A percentile compares a stretch with the other conserved stretches of the same genome.
phyloP scores from a whole-genome alignment of 768 basidiomycete species.

The Chalciporus pseudorubinellus region DNA sequence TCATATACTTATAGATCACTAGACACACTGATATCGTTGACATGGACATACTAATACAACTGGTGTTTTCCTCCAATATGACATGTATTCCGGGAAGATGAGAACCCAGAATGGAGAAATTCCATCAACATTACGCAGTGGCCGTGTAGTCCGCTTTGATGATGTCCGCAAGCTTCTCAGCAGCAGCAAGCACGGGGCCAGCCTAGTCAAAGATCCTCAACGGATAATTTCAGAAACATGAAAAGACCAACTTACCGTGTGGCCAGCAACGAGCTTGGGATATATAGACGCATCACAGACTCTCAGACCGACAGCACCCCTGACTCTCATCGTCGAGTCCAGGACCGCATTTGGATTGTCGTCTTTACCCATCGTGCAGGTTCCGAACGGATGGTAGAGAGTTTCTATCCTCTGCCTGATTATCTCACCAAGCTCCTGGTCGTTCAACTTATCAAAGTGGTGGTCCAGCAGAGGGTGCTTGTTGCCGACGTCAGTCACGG shows the following conservation, averaged over 20 bases:
- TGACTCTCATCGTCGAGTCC: constrained; percentile 41
- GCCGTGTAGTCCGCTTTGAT: constrained; percentile 26
- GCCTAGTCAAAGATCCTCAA: constrained; percentile 16
- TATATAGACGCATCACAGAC: constrained; percentile 48
- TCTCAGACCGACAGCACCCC: constrained; percentile 41
- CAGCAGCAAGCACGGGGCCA: constrained; percentile 30
- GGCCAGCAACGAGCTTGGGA: constrained; percentile 43
- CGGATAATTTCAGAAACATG: not conserved
- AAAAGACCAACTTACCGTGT: constrained; percentile 37
- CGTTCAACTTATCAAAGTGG: constrained; percentile 31
- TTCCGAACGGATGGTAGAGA: constrained; percentile 44
- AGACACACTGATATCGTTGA: no score
- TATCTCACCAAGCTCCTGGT: constrained; percentile 34
- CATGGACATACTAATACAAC: no score
- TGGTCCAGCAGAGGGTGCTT: constrained; percentile 37
- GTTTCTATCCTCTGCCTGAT: constrained; percentile 38
- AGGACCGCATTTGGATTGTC: constrained; percentile 42
- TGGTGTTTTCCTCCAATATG: no score
- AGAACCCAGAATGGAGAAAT: not conserved
- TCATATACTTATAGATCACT: no score
- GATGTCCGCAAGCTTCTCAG: constrained; percentile 35
- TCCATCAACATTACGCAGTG: not conserved
- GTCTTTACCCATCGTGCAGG: constrained; percentile 37
- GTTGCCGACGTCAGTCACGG: constrained; percentile 33
- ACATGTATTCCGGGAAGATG: not conserved